These are phyloP conservation scores for Ramichloridium luteum DNA, from an alignment of 2,329 filamentous ascomycete genomes.

Conservation along the genomic window DNA sequence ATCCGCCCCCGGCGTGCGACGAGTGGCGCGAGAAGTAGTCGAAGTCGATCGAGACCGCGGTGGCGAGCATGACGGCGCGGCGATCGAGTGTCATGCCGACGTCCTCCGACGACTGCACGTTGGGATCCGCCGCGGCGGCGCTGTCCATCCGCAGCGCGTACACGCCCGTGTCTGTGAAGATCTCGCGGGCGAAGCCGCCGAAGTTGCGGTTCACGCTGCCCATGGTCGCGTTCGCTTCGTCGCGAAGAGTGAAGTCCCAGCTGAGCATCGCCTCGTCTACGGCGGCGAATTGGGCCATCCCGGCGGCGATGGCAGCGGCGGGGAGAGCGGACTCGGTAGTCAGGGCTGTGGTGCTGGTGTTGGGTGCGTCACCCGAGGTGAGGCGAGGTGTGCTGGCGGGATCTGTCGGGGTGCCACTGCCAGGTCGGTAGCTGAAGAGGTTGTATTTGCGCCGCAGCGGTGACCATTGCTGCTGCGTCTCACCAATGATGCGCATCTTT, in stretches of 20 bases:
- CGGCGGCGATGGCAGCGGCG: slow-evolving; percentile 27
- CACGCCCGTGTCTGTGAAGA: slow-evolving; percentile 55
- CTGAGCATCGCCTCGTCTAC: slow-evolving; percentile 52
- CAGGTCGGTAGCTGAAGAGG: slow-evolving; percentile 45
- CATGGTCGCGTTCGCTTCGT: slow-evolving; percentile 38
- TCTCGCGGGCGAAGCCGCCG: slow-evolving; percentile 47
- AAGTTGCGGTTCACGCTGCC: slow-evolving; percentile 55
- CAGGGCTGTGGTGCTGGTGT: slow-evolving; percentile 34
- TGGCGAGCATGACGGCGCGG: slow-evolving; percentile 53
- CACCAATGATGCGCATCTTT: slow-evolving; percentile 51
- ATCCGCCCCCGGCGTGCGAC: slow-evolving; percentile 30
- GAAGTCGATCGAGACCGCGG: slow-evolving; percentile 53
- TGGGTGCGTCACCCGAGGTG: slow-evolving; percentile 28
- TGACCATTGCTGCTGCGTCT: slow-evolving; percentile 53
- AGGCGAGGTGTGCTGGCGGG: slow-evolving; percentile 23
- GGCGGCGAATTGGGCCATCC: slow-evolving; percentile 49
- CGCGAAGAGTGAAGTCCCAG: slow-evolving; percentile 51
- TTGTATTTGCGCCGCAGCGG: slow-evolving; percentile 52
- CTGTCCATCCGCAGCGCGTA: slow-evolving; percentile 55
- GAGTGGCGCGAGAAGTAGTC: slow-evolving; percentile 56
- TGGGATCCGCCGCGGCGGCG: slow-evolving; percentile 26
- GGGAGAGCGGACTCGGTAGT: slow-evolving; percentile 36
- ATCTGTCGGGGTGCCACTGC: slow-evolving; percentile 23
- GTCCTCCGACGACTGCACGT: slow-evolving; percentile 23
- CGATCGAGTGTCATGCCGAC: slow-evolving; percentile 51